Evolutionary conservation across 768 basidiomycete species (phyloP).

Genomic region (Mycena metata): DNA sequence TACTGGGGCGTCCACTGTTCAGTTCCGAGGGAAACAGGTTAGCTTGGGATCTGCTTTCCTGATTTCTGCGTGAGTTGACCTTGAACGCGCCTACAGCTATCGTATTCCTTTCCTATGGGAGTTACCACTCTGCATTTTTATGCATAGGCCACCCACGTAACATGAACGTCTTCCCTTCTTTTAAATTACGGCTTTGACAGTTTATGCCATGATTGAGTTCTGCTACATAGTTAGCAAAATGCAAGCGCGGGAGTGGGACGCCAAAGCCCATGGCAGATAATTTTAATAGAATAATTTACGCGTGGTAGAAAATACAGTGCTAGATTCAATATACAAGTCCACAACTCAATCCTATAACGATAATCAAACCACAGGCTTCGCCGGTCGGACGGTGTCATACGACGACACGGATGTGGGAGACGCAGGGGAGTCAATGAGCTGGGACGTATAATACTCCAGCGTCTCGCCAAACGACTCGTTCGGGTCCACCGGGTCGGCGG

Average conservation of each 20-base stretch:
- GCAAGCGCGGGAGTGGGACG: neutral
- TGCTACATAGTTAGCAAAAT: neutral
- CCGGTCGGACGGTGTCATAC: slow-evolving; percentile 15
- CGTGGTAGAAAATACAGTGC: slow-evolving; percentile 16
- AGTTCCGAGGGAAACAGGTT: slow-evolving; percentile 17
- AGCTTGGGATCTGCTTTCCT: neutral
- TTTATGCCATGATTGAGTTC: no score
- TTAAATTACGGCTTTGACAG: neutral
- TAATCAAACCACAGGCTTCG: neutral
- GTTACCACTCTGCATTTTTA: slow-evolving; percentile 11
- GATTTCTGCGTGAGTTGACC: neutral
- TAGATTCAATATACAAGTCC: no score
- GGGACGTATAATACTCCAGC: slow-evolving; percentile 21
- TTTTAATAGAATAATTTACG: neutral
- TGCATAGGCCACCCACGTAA: no score
- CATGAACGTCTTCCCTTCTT: neutral
- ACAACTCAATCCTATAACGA: neutral
- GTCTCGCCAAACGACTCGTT: slow-evolving; percentile 13
- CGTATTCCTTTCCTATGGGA: slow-evolving; percentile 13
- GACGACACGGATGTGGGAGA: slow-evolving; percentile 15
- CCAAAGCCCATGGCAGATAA: neutral
- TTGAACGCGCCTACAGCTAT: neutral
- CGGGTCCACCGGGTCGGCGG: slow-evolving; percentile 5
- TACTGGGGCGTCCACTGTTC: neutral
- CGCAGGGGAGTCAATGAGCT: slow-evolving; percentile 2